phyloP scores from a whole-genome alignment of 2,329 filamentous ascomycete species.

The Calonectria crousiana region DNA sequence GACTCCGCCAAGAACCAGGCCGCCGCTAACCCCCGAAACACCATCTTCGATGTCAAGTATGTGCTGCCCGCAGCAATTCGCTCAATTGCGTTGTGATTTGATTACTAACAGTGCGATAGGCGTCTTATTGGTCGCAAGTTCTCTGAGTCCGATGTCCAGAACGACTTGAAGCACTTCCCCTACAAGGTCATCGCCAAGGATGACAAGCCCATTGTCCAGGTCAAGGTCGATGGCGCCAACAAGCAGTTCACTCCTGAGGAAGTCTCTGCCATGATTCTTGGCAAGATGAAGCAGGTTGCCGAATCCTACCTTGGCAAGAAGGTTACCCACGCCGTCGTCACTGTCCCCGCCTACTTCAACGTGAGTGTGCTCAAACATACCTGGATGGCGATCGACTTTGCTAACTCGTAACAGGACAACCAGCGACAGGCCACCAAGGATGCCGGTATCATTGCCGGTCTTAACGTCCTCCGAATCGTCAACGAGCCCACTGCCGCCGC shows the following conservation, averaged over 20 bases:
- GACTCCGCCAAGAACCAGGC: conserved; percentile 98
- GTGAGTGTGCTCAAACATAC: conserved; percentile 43
- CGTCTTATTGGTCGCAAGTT: conserved; percentile 89
- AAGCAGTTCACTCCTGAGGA: conserved; percentile 86
- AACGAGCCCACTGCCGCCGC: conserved; percentile 97
- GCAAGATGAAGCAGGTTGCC: conserved; percentile 88
- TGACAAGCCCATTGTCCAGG: conserved; percentile 88
- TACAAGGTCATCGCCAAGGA: conserved; percentile 93
- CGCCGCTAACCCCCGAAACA: conserved; percentile 80
- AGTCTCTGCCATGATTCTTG: conserved; percentile 83
- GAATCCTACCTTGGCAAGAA: conserved; percentile 85
- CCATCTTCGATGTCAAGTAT: conserved; percentile 87
- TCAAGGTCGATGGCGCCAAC: conserved; percentile 72
- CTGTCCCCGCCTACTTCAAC: conserved; percentile 98
- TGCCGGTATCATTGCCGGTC: conserved; percentile 89
- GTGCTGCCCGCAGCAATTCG: conserved; percentile 49
- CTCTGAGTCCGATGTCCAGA: conserved; percentile 87
- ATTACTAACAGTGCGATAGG: conserved; percentile 57
- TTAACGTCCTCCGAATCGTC: conserved; percentile 95
- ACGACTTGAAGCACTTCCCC: conserved; percentile 97
- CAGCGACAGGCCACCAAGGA: conserved; percentile 98
- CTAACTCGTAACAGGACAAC: conserved; percentile 71
- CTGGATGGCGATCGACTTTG: not conserved
- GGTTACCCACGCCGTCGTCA: conserved; percentile 90
- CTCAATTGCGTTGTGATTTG: not conserved